Base-by-base conservation (phyloP, 1,139 yeast species). In the Waltiozyma sp. region DNA sequence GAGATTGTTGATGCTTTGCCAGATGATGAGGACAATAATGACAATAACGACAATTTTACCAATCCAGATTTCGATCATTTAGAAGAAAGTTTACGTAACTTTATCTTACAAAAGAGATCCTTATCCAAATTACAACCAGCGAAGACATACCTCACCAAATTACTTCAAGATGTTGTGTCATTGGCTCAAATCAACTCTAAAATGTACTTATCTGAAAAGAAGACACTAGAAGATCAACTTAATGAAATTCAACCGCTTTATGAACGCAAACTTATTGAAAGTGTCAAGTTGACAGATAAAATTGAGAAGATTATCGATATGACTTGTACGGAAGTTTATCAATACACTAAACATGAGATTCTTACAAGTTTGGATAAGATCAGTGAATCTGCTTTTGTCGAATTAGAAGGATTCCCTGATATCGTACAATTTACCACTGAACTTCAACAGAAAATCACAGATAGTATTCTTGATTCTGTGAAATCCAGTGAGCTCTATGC, bases 111-210 rank as follows among this genome's bases (percentile, higher is more conserved):
- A 52, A 91, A 89, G 57, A 73, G 98, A 54, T 80, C 96, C 0
- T 63, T 85, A 16, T 88, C 97, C 0, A 93, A 93, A 60, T 68
- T 93, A 21, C 73, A 87, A 38, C 99, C 99, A 0, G 97, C 96
- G 0, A 88, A 89, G 58, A 88, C 82, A 19, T 93, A 84, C 55
- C 64, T 91, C 34, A 50, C 70, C 21, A 89, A 89, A 54, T 61
- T 89, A 18, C 70, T 85, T 40, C 62, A 62, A 16, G 99, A 93
- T 58, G 59, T 89, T 41, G 69, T 68, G 45, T 62, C 66, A 1
- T 67, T 91, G 19, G 73, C 95, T 0, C 62, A 67, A 13, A 65
- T 76, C 26, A 91, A 91, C 55, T 71, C 77, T 43, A 63, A 68
- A 24, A 68, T 75, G n/a, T 78, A 77, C 50, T 50, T 61, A 8